These are phyloP conservation scores for Manihot esculenta DNA, from an alignment of 441 rosid genomes.

Conservation along the genomic window DNA sequence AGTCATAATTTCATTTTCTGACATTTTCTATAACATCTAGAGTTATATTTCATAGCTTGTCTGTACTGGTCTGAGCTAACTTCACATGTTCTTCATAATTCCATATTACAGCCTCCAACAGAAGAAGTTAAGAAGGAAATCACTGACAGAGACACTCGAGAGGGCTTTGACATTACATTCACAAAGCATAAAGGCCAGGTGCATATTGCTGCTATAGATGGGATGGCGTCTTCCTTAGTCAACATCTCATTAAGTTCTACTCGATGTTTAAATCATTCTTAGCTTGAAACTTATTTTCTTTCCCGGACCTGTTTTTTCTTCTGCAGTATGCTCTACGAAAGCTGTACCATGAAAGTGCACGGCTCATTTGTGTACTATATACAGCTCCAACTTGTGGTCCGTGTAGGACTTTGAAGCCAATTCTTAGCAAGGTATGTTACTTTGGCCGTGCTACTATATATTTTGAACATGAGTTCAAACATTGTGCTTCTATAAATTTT, in stretches of 20 bases:
- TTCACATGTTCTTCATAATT: slow-evolving; percentile 25
- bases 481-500: neutral
- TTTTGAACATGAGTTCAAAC: neutral
- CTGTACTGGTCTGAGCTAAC: neutral
- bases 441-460: neutral
- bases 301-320: slow-evolving; percentile 15
- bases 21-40: neutral
- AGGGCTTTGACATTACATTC: slow-evolving; percentile 75
- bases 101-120: slow-evolving; percentile 61
- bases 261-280: neutral
- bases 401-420: slow-evolving; percentile 95
- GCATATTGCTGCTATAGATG: slow-evolving; percentile 14
- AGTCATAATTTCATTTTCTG: neutral
- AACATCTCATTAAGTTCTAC: neutral
- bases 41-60: neutral
- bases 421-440: slow-evolving; percentile 73
- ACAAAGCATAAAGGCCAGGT: slow-evolving; percentile 96
- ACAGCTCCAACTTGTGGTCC: slow-evolving; percentile 98
- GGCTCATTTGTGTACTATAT: slow-evolving; percentile 82
- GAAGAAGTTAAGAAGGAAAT: slow-evolving; percentile 89
- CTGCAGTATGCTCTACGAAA: slow-evolving; percentile 88
- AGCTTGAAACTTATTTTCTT: slow-evolving; percentile 10
- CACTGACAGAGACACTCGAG: slow-evolving; percentile 76
- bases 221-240: neutral
- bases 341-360: slow-evolving; percentile 90